These are phyloP conservation scores for Suillus luteus DNA, from an alignment of 768 basidiomycete species.

Conservation along the genomic window DNA sequence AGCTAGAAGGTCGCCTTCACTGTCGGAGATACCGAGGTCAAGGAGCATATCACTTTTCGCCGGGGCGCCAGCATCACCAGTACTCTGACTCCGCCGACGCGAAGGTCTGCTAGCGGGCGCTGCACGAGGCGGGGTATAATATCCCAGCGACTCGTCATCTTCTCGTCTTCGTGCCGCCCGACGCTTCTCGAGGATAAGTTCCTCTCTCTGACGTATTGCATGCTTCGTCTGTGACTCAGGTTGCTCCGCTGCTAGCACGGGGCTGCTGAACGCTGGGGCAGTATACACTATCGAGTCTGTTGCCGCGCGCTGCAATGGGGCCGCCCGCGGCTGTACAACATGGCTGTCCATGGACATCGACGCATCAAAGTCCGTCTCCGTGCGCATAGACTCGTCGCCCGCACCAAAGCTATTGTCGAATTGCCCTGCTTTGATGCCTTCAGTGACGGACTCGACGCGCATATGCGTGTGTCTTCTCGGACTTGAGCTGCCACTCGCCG, in stretches of 20 bases:
- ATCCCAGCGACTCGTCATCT: slow-evolving; percentile 43
- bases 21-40: slow-evolving; percentile 41
- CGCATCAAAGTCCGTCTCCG: slow-evolving; percentile 29
- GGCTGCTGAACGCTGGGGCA: slow-evolving; percentile 36
- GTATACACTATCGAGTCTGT: slow-evolving; percentile 47
- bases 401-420: slow-evolving; percentile 38
- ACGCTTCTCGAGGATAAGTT: slow-evolving; percentile 70
- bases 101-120: slow-evolving; percentile 48
- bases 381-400: slow-evolving; percentile 32
- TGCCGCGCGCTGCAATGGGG: slow-evolving; percentile 48
- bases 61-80: slow-evolving; percentile 64
- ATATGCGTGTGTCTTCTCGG: slow-evolving; percentile 26
- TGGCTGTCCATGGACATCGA: slow-evolving; percentile 26
- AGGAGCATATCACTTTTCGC: slow-evolving; percentile 36
- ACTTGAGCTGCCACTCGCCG: slow-evolving; percentile 23
- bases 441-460: slow-evolving; percentile 32
- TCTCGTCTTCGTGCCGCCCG: slow-evolving; percentile 61
- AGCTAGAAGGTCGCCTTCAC: slow-evolving; percentile 54
- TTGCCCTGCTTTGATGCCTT: slow-evolving; percentile 34
- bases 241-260: slow-evolving; percentile 29
- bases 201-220: slow-evolving; percentile 65
- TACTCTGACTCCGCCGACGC: slow-evolving; percentile 74
- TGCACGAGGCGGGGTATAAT: slow-evolving; percentile 35
- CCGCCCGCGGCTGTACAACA: slow-evolving; percentile 10
- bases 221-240: slow-evolving; percentile 59